Conservation (phyloP, 2,329 filamentous ascomycete genomes). For the Daldinia sp. region DNA sequence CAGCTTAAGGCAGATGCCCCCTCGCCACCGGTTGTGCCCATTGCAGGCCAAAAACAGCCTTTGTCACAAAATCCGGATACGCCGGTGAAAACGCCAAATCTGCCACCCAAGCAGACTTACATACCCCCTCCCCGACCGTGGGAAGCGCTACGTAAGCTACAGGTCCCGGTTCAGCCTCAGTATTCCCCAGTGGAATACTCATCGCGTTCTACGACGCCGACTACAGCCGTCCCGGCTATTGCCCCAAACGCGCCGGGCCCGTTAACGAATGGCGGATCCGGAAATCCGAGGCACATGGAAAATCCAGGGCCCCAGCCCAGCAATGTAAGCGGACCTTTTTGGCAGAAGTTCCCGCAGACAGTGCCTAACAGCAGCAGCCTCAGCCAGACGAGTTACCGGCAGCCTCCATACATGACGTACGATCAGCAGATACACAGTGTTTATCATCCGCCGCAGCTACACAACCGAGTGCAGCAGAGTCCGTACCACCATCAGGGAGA, state of each 20-base stretch:
- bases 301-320: constrained; percentile 39
- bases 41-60: background rate
- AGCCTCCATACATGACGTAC: constrained; percentile 28
- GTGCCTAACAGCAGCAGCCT: constrained; percentile 48
- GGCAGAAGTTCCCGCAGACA: constrained; percentile 43
- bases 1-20: constrained; percentile 16
- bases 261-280: constrained; percentile 18
- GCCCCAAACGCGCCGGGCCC: constrained; percentile 3
- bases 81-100: constrained; percentile 14
- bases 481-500: constrained; percentile 7
- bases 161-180: constrained; percentile 18
- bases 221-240: constrained; percentile 2
- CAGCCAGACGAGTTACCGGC: constrained; percentile 35
- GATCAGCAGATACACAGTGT: constrained; percentile 2
- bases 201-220: constrained; percentile 7
- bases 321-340: constrained; percentile 48
- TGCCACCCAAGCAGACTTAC: constrained; percentile 40
- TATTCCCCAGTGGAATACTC: constrained; percentile 1
- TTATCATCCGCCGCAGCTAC: constrained; percentile 5
- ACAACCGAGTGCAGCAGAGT: constrained; percentile 15
- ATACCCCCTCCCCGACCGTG: constrained; percentile 46
- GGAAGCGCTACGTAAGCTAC: constrained; percentile 43
- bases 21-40: background rate
- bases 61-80: constrained; percentile 4
- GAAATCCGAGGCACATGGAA: constrained; percentile 33